Conservation (phyloP, 1,284 basidiomycete species). For the Neolentinus lepideus region DNA sequence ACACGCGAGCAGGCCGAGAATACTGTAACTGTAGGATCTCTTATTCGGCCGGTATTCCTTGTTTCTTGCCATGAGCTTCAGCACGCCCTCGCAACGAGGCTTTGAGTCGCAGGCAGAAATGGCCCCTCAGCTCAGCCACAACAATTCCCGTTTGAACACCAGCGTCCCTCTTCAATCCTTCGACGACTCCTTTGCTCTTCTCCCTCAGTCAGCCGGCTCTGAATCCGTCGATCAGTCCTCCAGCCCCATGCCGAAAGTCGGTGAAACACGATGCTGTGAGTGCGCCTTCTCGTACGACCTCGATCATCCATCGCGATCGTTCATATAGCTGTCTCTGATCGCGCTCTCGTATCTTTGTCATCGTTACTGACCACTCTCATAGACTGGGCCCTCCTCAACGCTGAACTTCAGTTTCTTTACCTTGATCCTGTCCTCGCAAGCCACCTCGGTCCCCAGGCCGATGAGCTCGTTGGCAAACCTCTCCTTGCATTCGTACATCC, state of each 20-base stretch:
- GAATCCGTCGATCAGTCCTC: conserved; percentile 19
- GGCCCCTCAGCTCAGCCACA: conserved; percentile 18
- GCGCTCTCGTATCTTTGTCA: conserved; percentile 13
- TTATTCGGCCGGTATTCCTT: conserved; percentile 15
- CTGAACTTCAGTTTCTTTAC: conserved; percentile 79
- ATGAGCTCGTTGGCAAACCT: conserved; percentile 64
- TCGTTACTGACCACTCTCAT: conserved; percentile 9
- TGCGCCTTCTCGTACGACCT: conserved; percentile 14
- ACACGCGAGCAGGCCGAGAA: conserved; percentile 2
- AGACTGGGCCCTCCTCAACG: conserved; percentile 71
- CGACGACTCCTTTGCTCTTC: conserved; percentile 18
- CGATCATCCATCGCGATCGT: conserved; percentile 11
- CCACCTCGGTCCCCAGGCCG: conserved; percentile 72
- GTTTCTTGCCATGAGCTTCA: conserved; percentile 32
- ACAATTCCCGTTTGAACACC: conserved; percentile 14
- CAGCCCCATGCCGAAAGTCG: conserved; percentile 43
- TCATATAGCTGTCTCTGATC: conserved; percentile 2
- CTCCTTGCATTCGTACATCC: conserved; percentile 88
- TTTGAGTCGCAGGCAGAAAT: conserved; percentile 20
- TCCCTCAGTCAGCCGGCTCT: conserved; percentile 11
- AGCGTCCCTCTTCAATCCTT: conserved; percentile 27
- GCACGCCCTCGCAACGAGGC: conserved; percentile 30
- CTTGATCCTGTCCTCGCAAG: conserved; percentile 79
- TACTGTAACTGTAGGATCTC: conserved; percentile 14
- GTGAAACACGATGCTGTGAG: conserved; percentile 72